phyloP scores from a whole-genome alignment of 192 early-diverging fungal species.

The Radiomyces spectabilis region DNA sequence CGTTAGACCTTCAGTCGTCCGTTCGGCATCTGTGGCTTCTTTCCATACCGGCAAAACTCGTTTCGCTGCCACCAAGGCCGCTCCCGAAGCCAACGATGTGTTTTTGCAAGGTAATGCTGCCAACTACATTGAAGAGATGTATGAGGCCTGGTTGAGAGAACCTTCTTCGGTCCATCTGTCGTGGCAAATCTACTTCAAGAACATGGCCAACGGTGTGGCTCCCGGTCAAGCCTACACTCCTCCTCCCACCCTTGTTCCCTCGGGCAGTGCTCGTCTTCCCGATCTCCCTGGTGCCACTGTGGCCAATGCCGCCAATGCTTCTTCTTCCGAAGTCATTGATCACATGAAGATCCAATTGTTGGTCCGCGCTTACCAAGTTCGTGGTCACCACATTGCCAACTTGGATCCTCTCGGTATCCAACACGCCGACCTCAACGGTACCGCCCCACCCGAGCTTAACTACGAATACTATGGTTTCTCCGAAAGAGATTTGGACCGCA shows the following conservation, averaged over 20 bases:
- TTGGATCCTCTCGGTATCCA: slow-evolving; percentile 92
- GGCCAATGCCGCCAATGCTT: slow-evolving; percentile 14
- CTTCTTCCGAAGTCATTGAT: slow-evolving; percentile 72
- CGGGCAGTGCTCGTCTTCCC: slow-evolving; percentile 49
- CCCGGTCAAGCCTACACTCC: slow-evolving; percentile 61
- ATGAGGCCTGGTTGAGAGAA: slow-evolving; percentile 84
- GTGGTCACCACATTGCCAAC: slow-evolving; percentile 93
- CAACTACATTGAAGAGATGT: slow-evolving; percentile 93
- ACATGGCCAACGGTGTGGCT: slow-evolving; percentile 51
- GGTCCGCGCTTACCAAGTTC: slow-evolving; percentile 91
- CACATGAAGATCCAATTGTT: slow-evolving; percentile 98
- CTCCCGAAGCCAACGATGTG: slow-evolving; percentile 58
- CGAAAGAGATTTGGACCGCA: slow-evolving; percentile 86
- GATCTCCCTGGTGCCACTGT: slow-evolving; percentile 45
- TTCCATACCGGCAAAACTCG: slow-evolving; percentile 19
- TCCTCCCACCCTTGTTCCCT: slow-evolving; percentile 73
- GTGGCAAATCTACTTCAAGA: slow-evolving; percentile 96
- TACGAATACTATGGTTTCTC: slow-evolving; percentile 90
- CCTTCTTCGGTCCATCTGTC: slow-evolving; percentile 88
- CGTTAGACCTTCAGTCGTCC: slow-evolving; percentile 4
- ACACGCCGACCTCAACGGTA: slow-evolving; percentile 39
- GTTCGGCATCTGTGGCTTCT: slow-evolving; percentile 11
- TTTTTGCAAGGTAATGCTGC: slow-evolving; percentile 78
- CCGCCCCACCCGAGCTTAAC: slow-evolving; percentile 74
- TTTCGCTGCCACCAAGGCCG: slow-evolving; percentile 22